phyloP scores from a whole-genome alignment of 176 grass and related monocot species.

The Phoenix dactylifera region DNA sequence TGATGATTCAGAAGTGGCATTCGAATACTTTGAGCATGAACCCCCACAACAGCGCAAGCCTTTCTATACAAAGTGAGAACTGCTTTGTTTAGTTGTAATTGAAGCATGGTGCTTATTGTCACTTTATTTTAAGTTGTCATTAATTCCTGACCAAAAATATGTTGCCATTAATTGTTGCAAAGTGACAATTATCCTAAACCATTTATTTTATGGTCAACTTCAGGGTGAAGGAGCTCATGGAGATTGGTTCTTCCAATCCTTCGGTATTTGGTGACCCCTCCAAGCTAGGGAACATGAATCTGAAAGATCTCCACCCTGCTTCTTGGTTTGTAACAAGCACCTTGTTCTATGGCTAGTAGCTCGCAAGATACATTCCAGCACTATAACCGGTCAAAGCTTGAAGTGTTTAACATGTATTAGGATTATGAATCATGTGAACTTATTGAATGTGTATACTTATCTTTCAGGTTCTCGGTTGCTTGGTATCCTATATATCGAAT shows the following conservation, averaged over 20 bases:
- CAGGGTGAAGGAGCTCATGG: neutral
- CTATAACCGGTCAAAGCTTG: neutral
- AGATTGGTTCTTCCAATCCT: constrained; percentile 3
- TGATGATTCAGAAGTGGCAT: constrained; percentile 4
- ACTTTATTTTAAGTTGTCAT: too few species aligned
- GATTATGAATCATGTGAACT: too few species aligned
- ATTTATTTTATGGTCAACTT: neutral
- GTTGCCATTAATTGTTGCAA: neutral
- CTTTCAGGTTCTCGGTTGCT: constrained; percentile 13
- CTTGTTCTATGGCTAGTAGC: neutral
- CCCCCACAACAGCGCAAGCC: constrained; percentile 3
- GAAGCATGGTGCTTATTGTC: too few species aligned
- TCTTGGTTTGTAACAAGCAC: constrained; percentile 2
- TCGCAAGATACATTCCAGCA: neutral
- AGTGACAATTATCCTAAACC: neutral
- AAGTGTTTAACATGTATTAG: neutral
- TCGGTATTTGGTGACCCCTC: constrained; percentile 1
- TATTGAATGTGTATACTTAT: too few species aligned
- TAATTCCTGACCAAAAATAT: too few species aligned
- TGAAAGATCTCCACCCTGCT: constrained; percentile 9
- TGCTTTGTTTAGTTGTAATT: neutral
- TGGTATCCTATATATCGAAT: constrained; percentile 15
- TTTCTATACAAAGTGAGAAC: neutral
- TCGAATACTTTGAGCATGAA: neutral
- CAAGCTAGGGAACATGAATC: neutral